phyloP scores from a whole-genome alignment of 2,329 filamentous ascomycete species.

The Fusarium kyushuense region DNA sequence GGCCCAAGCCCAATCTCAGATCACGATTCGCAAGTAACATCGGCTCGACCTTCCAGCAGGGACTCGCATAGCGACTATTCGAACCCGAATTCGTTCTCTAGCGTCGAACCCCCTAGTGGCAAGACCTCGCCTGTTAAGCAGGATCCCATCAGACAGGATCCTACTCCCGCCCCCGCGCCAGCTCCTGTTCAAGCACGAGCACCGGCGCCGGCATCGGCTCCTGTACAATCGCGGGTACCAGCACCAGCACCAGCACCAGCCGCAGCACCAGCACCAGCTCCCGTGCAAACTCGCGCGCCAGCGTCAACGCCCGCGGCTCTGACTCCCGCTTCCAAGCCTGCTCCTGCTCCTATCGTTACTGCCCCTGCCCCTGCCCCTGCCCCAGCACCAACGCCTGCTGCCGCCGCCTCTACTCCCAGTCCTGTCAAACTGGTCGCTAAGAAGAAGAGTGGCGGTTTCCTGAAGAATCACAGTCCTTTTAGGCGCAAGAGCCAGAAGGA shows the following conservation, averaged over 20 bases:
- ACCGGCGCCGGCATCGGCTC: neutral
- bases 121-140: constrained; percentile 81
- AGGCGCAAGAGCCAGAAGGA: constrained; percentile 91
- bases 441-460: constrained; percentile 86
- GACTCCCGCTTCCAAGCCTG: neutral
- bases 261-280: neutral
- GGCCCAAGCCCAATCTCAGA: constrained; percentile 74
- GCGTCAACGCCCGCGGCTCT: neutral
- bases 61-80: constrained; percentile 94
- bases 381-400: neutral
- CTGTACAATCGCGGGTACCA: too few species aligned
- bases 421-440: constrained; percentile 76
- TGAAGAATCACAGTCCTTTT: constrained; percentile 93
- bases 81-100: constrained; percentile 88
- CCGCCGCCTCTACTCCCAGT: constrained; percentile 43
- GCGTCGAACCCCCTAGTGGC: constrained; percentile 81
- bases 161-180: constrained; percentile 3
- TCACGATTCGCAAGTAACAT: constrained; percentile 63
- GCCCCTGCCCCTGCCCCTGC: neutral
- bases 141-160: constrained; percentile 49
- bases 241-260: neutral
- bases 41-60: constrained; percentile 81
- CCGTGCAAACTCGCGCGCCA: neutral
- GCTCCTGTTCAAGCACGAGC: neutral
- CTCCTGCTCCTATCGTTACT: neutral